These are phyloP conservation scores for Aspergillus nomiae DNA, from an alignment of 2,329 filamentous ascomycete genomes.

Conservation along the genomic window DNA sequence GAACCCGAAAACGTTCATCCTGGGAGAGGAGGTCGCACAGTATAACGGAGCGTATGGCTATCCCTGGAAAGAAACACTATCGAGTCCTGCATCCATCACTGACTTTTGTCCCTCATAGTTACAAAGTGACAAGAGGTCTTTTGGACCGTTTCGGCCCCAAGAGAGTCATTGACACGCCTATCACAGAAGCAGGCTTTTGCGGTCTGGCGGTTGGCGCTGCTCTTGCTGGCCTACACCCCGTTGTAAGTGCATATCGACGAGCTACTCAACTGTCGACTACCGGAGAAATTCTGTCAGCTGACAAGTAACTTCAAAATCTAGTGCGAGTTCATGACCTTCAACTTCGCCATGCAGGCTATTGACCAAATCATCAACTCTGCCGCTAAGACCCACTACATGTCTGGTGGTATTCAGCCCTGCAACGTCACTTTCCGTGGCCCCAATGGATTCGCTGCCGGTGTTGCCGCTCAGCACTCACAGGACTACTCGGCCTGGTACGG, in stretches of 20 bases:
- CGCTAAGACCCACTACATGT: conserved; percentile 99
- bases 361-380: conserved; percentile 99
- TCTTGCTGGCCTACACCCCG: conserved; percentile 87
- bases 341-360: conserved; percentile 99
- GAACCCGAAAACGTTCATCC: conserved; percentile 92
- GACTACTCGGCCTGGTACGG: conserved; percentile 99
- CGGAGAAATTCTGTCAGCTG: not conserved
- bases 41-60: conserved; percentile 86
- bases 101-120: conserved; percentile 50
- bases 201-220: conserved; percentile 94
- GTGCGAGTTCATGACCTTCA: conserved; percentile 99
- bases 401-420: conserved; percentile 97
- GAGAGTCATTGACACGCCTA: conserved; percentile 96
- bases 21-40: conserved; percentile 98
- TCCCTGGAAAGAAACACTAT: not conserved
- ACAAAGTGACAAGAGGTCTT: conserved; percentile 99
- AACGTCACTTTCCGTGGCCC: conserved; percentile 99
- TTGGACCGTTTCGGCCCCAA: conserved; percentile 96
- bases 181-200: conserved; percentile 94
- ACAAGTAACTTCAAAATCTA: conserved; percentile 37
- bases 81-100: not conserved
- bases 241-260: conserved; percentile 64
- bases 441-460: conserved; percentile 96
- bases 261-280: not conserved
- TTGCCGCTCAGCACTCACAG: conserved; percentile 97